Evolutionary conservation across 306 rosid species (phyloP).

Genomic region (Styphnolobium japonicum): DNA sequence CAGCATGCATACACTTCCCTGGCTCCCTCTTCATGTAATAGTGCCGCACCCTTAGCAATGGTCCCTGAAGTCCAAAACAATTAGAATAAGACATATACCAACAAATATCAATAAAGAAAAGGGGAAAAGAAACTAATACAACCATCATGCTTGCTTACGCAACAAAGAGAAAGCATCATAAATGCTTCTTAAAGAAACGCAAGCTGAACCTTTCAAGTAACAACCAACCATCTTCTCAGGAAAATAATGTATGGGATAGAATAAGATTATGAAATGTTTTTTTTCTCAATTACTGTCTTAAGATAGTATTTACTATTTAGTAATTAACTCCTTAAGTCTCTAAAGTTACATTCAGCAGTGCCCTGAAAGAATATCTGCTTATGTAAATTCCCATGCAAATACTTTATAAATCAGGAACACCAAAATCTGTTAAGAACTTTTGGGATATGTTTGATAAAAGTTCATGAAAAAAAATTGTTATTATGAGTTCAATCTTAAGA

Average conservation of each 20-base stretch:
- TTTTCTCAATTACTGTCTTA: background rate
- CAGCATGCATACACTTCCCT: slow-evolving; percentile 99
- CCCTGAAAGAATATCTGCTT: background rate
- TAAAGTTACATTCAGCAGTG: background rate
- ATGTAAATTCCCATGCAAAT: background rate
- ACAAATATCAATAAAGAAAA: background rate
- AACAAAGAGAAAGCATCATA: background rate
- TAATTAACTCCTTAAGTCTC: background rate
- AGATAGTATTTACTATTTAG: background rate
- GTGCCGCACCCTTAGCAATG: slow-evolving; percentile 90
- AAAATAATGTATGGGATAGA: background rate
- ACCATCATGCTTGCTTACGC: background rate
- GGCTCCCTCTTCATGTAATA: slow-evolving; percentile 92
- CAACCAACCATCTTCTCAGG: background rate
- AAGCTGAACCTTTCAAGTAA: background rate
- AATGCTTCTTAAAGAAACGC: background rate
- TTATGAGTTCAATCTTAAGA: background rate
- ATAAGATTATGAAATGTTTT: background rate
- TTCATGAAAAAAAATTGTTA: background rate
- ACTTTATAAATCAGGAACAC: background rate
- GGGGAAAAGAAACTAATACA: background rate
- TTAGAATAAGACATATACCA: slow-evolving; percentile 5
- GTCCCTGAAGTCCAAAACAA: slow-evolving; percentile 54
- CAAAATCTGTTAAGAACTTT: background rate
- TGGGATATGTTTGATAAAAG: background rate